A percentile compares a stretch with the other conserved stretches of the same genome.
Conservation (phyloP, 2,329 filamentous ascomycete genomes). For the Fusarium secorum region DNA sequence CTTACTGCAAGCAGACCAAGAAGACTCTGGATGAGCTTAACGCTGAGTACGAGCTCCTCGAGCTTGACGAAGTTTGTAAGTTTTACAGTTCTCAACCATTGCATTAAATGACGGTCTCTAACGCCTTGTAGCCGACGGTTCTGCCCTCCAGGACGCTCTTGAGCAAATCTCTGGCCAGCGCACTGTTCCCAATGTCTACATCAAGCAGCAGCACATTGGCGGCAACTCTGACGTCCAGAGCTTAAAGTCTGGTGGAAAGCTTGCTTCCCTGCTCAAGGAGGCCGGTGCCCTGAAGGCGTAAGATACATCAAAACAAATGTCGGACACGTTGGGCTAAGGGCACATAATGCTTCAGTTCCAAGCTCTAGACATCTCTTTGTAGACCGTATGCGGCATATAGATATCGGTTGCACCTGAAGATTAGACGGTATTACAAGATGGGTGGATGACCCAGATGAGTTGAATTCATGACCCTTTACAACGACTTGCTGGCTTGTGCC, state of each 20-base stretch:
- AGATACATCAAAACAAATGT: constrained; percentile 36
- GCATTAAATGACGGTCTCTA: constrained; percentile 6
- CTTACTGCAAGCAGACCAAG: constrained; percentile 88
- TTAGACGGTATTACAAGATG: constrained; percentile 3
- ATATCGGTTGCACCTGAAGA: constrained; percentile 3
- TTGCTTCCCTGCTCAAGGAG: constrained; percentile 52
- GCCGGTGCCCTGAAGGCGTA: constrained; percentile 55
- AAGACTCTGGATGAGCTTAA: constrained; percentile 71
- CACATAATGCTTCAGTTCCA: constrained; percentile 35
- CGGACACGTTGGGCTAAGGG: constrained; percentile 8
- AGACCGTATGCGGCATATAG: not conserved
- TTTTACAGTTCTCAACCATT: constrained; percentile 35
- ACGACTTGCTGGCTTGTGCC: constrained; percentile 21
- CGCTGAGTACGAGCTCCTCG: constrained; percentile 77
- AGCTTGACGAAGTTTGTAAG: constrained; percentile 86
- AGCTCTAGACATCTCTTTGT: constrained; percentile 27
- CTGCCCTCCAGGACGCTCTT: constrained; percentile 83
- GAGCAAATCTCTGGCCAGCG: constrained; percentile 80
- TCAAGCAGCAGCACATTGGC: constrained; percentile 88
- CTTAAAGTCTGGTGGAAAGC: constrained; percentile 58
- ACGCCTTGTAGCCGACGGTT: constrained; percentile 73
- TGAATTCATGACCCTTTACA: constrained; percentile 25
- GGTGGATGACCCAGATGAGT: constrained; percentile 19
- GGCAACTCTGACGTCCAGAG: constrained; percentile 87
- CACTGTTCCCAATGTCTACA: constrained; percentile 96